Percentiles rank a stretch among this genome's conserved stretches.
These are phyloP conservation scores for Sporothrix inflata DNA, from an alignment of 2,329 filamentous ascomycete species.

Conservation along the genomic window DNA sequence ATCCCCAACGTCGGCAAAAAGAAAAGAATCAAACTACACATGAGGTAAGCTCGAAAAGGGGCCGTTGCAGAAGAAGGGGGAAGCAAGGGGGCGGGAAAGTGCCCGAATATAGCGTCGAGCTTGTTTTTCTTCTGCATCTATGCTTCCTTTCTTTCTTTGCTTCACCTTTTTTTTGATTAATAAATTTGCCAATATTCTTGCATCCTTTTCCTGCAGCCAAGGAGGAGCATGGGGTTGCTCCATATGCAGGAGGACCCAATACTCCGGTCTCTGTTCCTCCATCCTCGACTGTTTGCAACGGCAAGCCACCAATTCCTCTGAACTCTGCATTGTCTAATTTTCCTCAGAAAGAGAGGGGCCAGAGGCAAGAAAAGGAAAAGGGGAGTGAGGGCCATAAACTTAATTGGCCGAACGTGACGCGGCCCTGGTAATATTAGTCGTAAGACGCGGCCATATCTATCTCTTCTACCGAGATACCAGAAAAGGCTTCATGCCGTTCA, in stretches of 20 bases:
- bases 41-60: no score
- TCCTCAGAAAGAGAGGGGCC: neutral
- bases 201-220: neutral
- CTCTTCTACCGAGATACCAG: neutral
- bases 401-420: neutral
- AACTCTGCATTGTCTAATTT: neutral
- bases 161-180: neutral
- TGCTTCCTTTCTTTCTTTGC: neutral
- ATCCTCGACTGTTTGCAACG: neutral
- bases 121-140: neutral
- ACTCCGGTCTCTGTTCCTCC: neutral
- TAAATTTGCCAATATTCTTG: neutral
- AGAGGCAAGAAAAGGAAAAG: neutral
- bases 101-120: neutral
- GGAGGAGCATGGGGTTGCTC: neutral
- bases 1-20: neutral
- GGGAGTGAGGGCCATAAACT: neutral
- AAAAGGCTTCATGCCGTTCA: neutral
- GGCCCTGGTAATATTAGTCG: neutral
- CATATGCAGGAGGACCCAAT: no score
- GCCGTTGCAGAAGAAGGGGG: neutral
- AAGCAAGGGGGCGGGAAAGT: neutral
- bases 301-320: neutral
- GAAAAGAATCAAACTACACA: no score
- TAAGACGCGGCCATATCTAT: neutral